Evolutionary conservation across 169 alveolate species (phyloP).

Genomic region (Cryptosporidium muris): DNA sequence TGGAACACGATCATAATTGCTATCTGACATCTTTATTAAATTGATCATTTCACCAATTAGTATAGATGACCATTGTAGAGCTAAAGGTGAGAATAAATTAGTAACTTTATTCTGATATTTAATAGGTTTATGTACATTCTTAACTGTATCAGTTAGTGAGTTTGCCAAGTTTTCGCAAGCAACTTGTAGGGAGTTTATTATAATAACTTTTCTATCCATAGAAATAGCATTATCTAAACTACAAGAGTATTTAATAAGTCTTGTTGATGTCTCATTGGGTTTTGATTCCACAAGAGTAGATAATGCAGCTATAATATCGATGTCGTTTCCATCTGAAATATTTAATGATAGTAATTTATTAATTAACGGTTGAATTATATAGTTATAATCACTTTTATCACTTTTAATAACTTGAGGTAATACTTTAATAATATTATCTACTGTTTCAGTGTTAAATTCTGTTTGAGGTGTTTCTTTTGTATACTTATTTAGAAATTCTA

Average conservation of each 20-base stretch:
- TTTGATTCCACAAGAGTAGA: constrained; percentile 25
- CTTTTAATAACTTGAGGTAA: constrained; percentile 8
- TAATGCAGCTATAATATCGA: not conserved
- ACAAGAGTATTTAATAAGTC: constrained; percentile 17
- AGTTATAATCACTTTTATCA: constrained; percentile 26
- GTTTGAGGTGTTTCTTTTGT: constrained; percentile 36
- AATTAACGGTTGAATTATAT: constrained; percentile 25
- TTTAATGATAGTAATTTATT: constrained; percentile 29
- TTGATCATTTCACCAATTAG: constrained; percentile 6
- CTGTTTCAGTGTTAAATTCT: constrained; percentile 2
- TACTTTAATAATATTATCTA: constrained; percentile 8
- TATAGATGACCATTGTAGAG: constrained; percentile 45
- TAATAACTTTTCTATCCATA: constrained; percentile 41
- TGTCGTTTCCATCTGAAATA: constrained; percentile 4
- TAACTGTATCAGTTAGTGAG: not conserved
- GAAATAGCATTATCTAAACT: constrained; percentile 21
- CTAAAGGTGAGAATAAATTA: constrained; percentile 16
- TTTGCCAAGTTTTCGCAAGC: constrained; percentile 34
- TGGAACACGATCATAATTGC: constrained; percentile 17
- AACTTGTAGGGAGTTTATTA: constrained; percentile 14
- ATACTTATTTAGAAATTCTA: constrained; percentile 12
- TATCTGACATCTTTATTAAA: constrained; percentile 9
- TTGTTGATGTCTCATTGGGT: not conserved
- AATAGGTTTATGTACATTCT: not conserved
- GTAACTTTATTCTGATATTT: not conserved